These are phyloP conservation scores for Rhizopogon vinicolor DNA, from an alignment of 768 basidiomycete genomes.

Conservation along the genomic window DNA sequence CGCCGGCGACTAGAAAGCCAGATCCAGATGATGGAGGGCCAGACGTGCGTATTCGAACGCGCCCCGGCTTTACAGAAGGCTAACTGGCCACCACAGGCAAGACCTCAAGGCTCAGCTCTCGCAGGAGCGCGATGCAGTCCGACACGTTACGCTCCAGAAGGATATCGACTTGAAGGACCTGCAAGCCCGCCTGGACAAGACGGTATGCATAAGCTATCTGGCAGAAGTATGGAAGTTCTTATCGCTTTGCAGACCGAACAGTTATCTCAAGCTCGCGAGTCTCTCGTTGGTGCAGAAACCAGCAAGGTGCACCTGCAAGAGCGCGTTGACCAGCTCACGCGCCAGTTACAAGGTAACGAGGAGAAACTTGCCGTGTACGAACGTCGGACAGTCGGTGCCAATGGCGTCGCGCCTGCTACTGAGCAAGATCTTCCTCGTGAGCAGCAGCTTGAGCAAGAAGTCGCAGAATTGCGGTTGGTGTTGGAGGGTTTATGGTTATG, in stretches of 20 bases:
- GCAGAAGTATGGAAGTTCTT: conserved; percentile 2
- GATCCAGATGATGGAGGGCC: conserved; percentile 70
- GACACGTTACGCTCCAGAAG: conserved; percentile 74
- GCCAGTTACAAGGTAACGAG: conserved; percentile 67
- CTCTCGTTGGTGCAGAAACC: conserved; percentile 67
- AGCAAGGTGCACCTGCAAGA: conserved; percentile 78
- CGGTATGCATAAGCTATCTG: conserved; percentile 37
- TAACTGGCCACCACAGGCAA: conserved; percentile 42
- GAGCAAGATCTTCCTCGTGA: conserved; percentile 56
- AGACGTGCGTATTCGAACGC: conserved; percentile 49
- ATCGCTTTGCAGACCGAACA: conserved; percentile 49
- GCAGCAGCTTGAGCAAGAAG: conserved; percentile 78
- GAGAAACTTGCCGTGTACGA: conserved; percentile 90
- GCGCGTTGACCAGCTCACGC: conserved; percentile 40
- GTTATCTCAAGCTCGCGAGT: conserved; percentile 62
- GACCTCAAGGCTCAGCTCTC: conserved; percentile 65
- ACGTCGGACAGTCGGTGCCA: conserved; percentile 41
- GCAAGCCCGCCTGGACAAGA: conserved; percentile 66
- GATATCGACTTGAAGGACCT: conserved; percentile 78
- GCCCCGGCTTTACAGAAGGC: not conserved
- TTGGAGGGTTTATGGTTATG: not conserved
- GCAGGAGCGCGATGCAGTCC: conserved; percentile 69
- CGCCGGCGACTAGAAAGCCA: conserved; percentile 77
- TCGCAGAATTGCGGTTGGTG: conserved; percentile 76
- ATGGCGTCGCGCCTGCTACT: conserved; percentile 26